Percentiles rank a stretch among this genome's conserved stretches.
Conservation (phyloP, 805 yeast species). For the Komagataella phaffii region DNA sequence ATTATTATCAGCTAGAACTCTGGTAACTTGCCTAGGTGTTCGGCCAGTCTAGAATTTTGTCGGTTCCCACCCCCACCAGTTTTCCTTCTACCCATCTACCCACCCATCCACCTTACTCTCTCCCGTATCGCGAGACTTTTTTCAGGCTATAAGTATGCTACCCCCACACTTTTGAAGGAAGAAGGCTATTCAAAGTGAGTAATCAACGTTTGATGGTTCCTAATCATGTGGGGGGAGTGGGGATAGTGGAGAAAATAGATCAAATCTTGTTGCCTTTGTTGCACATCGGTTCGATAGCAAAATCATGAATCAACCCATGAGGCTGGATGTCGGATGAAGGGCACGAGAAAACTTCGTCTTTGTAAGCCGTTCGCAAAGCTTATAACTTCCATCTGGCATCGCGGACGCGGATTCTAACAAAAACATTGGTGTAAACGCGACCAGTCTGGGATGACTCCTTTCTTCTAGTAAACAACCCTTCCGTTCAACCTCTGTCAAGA, state of each 20-base stretch:
- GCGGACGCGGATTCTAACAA: neutral
- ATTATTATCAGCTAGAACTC: too few species aligned
- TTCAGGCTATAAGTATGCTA: neutral
- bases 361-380: neutral
- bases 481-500: neutral
- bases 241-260: neutral
- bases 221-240: neutral
- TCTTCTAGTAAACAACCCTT: neutral
- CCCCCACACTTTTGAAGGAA: neutral
- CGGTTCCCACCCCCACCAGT: neutral
- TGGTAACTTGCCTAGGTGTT: too few species aligned
- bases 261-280: neutral
- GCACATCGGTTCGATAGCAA: neutral
- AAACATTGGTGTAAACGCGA: neutral
- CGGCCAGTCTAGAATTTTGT: neutral
- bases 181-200: neutral
- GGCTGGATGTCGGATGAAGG: neutral
- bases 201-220: too few species aligned
- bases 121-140: neutral
- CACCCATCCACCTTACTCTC: neutral
- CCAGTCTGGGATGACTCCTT: neutral
- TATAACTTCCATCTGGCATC: neutral
- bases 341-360: neutral
- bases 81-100: neutral
- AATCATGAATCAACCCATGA: too few species aligned